These are phyloP conservation scores for Chaetomium sp. DNA, from an alignment of 2,329 filamentous ascomycete species.

Conservation along the genomic window DNA sequence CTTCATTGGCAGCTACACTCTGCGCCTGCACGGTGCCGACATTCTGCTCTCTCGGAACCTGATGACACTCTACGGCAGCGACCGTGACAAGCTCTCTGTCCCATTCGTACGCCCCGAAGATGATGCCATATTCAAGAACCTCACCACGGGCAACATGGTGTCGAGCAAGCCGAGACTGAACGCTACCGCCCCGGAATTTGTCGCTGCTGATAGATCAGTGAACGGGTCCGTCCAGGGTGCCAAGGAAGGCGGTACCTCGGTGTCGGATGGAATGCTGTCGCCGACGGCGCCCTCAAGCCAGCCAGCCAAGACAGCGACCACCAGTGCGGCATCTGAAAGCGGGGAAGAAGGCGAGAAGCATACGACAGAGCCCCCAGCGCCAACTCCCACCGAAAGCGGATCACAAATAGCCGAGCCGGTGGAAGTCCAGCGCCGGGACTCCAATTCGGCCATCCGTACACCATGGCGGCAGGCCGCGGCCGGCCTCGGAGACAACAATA, in stretches of 20 bases:
- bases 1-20: slow-evolving; percentile 84
- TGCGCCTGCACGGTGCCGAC: slow-evolving; percentile 85
- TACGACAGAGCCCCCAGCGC: slow-evolving; percentile 34
- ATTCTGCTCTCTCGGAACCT: slow-evolving; percentile 90
- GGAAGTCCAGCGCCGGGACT: slow-evolving; percentile 47
- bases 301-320: slow-evolving; percentile 39
- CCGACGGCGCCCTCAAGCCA: slow-evolving; percentile 42
- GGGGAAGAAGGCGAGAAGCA: slow-evolving; percentile 49
- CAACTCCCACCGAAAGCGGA: slow-evolving; percentile 36
- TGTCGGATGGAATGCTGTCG: slow-evolving; percentile 41
- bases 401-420: slow-evolving; percentile 33
- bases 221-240: slow-evolving; percentile 30
- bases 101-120: slow-evolving; percentile 92
- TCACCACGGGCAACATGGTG: slow-evolving; percentile 64
- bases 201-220: slow-evolving; percentile 39
- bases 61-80: slow-evolving; percentile 83
- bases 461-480: slow-evolving; percentile 67
- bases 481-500: slow-evolving; percentile 54
- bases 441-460: slow-evolving; percentile 64
- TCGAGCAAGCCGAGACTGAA: slow-evolving; percentile 63
- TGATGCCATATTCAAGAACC: slow-evolving; percentile 74
- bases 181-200: slow-evolving; percentile 50
- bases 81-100: slow-evolving; percentile 82
- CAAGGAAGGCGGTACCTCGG: slow-evolving; percentile 32
- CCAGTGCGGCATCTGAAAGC: slow-evolving; percentile 47